Conservation (phyloP, 1,139 yeast genomes). For the Sugiyamaella paludigena region DNA sequence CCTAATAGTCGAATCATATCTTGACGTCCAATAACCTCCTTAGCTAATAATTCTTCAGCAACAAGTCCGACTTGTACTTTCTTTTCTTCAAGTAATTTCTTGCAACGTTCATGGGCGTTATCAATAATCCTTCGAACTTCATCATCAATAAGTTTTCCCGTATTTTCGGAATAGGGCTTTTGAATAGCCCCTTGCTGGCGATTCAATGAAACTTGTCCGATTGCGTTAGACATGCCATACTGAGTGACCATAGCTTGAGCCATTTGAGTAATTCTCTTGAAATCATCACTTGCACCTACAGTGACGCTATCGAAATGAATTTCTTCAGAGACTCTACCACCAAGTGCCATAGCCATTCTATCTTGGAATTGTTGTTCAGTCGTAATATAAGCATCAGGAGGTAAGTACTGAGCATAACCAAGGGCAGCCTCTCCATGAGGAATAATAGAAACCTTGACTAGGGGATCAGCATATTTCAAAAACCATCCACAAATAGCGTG, state of each 20-base stretch:
- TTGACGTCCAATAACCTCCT: slow-evolving; percentile 85
- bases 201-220: slow-evolving; percentile 80
- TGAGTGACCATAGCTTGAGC: slow-evolving; percentile 91
- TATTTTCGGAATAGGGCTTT: slow-evolving; percentile 88
- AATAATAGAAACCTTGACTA: slow-evolving; percentile 89
- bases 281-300: slow-evolving; percentile 94
- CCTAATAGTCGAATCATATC: slow-evolving; percentile 89
- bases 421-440: slow-evolving; percentile 96
- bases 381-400: slow-evolving; percentile 85
- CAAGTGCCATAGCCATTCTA: slow-evolving; percentile 94
- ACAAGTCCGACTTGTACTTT: slow-evolving; percentile 73
- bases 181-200: slow-evolving; percentile 46
- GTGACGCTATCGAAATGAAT: slow-evolving; percentile 85
- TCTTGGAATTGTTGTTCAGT: slow-evolving; percentile 77
- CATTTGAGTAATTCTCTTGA: slow-evolving; percentile 92
- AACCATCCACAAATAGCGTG: slow-evolving; percentile 99
- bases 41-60: slow-evolving; percentile 77
- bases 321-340: slow-evolving; percentile 96
- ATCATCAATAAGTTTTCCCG: slow-evolving; percentile 73
- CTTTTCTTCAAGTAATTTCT: slow-evolving; percentile 63
- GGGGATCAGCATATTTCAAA: slow-evolving; percentile 83
- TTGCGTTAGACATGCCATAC: slow-evolving; percentile 83
- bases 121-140: slow-evolving; percentile 81
- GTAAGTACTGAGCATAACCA: slow-evolving; percentile 97
- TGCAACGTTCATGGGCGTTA: slow-evolving; percentile 74